Conservation (phyloP, 371 early-diverging fungal species). For the Funneliformis caledonium region DNA sequence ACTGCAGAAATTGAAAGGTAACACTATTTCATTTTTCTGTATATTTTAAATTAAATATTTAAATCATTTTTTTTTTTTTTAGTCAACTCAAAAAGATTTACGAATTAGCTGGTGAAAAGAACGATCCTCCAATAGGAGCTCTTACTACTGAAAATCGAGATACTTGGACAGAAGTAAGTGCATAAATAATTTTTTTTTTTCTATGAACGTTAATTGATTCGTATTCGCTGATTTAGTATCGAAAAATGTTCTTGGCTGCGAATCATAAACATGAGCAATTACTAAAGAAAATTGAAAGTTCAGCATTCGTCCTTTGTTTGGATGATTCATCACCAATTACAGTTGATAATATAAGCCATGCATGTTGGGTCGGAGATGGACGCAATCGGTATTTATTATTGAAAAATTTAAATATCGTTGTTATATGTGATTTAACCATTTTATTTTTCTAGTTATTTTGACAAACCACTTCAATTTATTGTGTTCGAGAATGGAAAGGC, state of each 20-base stretch:
- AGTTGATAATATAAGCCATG: slow-evolving; percentile 77
- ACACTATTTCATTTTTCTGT: background rate
- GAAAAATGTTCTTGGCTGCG: slow-evolving; percentile 66
- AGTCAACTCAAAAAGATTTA: slow-evolving; percentile 77
- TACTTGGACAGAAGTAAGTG: slow-evolving; percentile 84
- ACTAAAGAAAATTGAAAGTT: slow-evolving; percentile 82
- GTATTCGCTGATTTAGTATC: slow-evolving; percentile 46
- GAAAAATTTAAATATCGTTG: background rate
- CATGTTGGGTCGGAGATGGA: slow-evolving; percentile 94
- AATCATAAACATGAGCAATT: slow-evolving; percentile 69
- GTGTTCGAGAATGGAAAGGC: slow-evolving; percentile 96
- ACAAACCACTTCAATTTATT: slow-evolving; percentile 92
- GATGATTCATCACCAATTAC: slow-evolving; percentile 85
- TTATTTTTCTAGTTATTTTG: slow-evolving; percentile 63
- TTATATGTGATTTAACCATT: background rate
- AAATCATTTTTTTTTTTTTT: background rate
- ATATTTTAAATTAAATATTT: background rate
- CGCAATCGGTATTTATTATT: slow-evolving; percentile 67
- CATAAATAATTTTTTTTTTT: background rate
- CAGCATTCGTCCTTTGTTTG: slow-evolving; percentile 86
- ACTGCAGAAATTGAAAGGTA: slow-evolving; percentile 79
- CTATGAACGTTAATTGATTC: background rate
- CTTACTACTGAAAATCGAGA: slow-evolving; percentile 94
- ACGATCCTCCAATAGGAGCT: slow-evolving; percentile 80
- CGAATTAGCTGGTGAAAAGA: slow-evolving; percentile 71